Evolutionary conservation across 352 stramenopile genomes (phyloP), one percentile per base, ranked within the genome.

Genomic region (Globisporangium nodosum): DNA sequence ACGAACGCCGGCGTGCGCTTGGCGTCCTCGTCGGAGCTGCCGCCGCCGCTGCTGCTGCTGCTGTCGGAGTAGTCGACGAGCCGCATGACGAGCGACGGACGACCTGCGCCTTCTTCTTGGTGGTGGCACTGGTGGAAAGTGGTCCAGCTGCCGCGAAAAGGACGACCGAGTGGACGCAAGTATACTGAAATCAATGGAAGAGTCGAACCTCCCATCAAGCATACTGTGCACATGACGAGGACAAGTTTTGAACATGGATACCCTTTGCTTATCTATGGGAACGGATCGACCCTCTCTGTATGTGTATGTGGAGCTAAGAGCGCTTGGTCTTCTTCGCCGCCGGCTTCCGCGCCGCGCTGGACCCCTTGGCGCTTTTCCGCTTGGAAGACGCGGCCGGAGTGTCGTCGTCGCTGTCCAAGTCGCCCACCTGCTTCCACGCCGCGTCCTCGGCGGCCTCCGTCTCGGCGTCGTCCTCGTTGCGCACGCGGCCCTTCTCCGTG

Each of bases 401-500:
- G 33, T 88, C 78, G 27, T 85, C 56, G 39, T 88, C 76, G 53
- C 74, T 87, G 50, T 79, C 74, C 30, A 88, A 52, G 3, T 62
- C 64, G 13, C 48, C 74, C 5, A 76, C 69, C 47, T 86, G 76
- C 57, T 85, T 88, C 82, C 82, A 92, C 5, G 76, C 79, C 33
- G 77, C 72, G 20, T 87, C 76, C 39, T 92, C 82, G 0, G 62
- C 76, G 0, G 77, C 77, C 60, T 88, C 81, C 8, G 71, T 66
- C n/a, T 88, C 79, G 5, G 69, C 81, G 35, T 87, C 77, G 27
- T 82, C 79, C 15, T 61, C 63, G 56, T 69, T 51, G 49, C 66
- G 72, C 51, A 74, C 68, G 51, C 74, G 70, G 37, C 74, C 74
- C 3, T 74, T 48, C 58, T 85, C 72, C 7, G 61, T 81, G 55